These are phyloP conservation scores for Scheffersomyces titani DNA, from an alignment of 1,139 yeast species.

Conservation along the genomic window DNA sequence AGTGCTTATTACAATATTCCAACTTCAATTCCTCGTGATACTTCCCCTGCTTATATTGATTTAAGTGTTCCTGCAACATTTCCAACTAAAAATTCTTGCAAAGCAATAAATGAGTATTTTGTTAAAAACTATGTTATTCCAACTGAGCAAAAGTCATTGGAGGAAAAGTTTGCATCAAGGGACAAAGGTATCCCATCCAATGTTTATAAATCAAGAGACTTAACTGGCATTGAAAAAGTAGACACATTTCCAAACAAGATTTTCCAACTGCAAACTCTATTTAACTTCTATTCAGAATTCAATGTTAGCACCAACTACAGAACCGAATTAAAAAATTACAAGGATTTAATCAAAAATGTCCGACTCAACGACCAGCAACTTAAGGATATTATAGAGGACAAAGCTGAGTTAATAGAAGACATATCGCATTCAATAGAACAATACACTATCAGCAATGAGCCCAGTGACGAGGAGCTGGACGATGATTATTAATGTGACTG, in stretches of 20 bases:
- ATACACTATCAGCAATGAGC: constrained; percentile 61
- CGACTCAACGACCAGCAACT: constrained; percentile 15
- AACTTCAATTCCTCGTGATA: not conserved
- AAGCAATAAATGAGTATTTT: constrained; percentile 10
- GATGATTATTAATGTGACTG: not conserved
- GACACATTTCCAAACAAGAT: constrained; percentile 37
- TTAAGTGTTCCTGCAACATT: constrained; percentile 7
- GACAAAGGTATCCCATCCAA: constrained; percentile 15
- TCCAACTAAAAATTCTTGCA: constrained; percentile 1
- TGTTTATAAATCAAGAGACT: constrained; percentile 17
- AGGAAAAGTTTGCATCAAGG: constrained; percentile 2
- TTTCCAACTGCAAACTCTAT: constrained; percentile 8
- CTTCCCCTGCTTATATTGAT: constrained; percentile 3
- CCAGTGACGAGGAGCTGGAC: constrained; percentile 36
- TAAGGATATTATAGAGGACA: constrained; percentile 55
- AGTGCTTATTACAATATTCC: constrained; percentile 11
- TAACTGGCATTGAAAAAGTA: constrained; percentile 22
- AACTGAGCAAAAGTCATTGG: constrained; percentile 2
- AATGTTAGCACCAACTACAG: constrained; percentile 50
- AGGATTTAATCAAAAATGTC: constrained; percentile 41
- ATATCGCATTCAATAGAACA: constrained; percentile 50
- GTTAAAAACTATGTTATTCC: constrained; percentile 14
- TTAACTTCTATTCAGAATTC: constrained; percentile 34
- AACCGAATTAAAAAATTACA: constrained; percentile 48
- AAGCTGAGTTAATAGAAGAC: constrained; percentile 64